These are phyloP conservation scores for Eucalyptus caleyi DNA, from an alignment of 345 rosid genomes.

Conservation along the genomic window DNA sequence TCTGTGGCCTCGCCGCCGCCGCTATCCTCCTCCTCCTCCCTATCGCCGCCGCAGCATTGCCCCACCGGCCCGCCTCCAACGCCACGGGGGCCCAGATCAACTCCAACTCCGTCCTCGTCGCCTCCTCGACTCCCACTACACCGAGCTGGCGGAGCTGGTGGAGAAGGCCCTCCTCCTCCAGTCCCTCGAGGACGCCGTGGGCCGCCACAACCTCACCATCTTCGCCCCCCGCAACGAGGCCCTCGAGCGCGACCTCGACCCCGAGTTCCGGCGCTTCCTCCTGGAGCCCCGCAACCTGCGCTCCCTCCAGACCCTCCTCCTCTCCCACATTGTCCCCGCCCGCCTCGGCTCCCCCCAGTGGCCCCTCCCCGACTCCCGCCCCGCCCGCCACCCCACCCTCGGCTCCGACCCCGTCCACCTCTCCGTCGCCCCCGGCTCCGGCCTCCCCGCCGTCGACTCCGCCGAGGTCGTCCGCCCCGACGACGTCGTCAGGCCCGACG, in stretches of 20 bases:
- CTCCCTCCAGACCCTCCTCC: slow-evolving; percentile 61
- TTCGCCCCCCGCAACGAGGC: slow-evolving; percentile 91
- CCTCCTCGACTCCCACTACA: slow-evolving; percentile 95
- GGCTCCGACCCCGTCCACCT: slow-evolving; percentile 34
- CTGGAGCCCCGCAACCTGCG: slow-evolving; percentile 84
- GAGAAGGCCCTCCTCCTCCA: slow-evolving; percentile 92
- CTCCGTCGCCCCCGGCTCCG: slow-evolving; percentile 15
- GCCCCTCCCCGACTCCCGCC: slow-evolving; percentile 17
- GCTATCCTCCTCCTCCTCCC: background rate
- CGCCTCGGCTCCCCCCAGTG: slow-evolving; percentile 42
- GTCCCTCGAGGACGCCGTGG: slow-evolving; percentile 80
- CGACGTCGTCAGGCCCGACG: slow-evolving; percentile 53
- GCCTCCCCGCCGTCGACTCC: slow-evolving; percentile 18
- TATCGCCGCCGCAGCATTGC: slow-evolving; percentile 24
- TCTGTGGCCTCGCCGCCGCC: slow-evolving; percentile 28
- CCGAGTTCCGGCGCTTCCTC: slow-evolving; percentile 81
- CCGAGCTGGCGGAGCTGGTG: slow-evolving; percentile 76
- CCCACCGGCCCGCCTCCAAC: background rate
- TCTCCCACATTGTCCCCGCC: slow-evolving; percentile 68
- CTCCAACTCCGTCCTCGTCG: slow-evolving; percentile 92
- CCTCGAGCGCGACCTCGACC: slow-evolving; percentile 72
- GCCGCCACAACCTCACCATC: slow-evolving; percentile 74
- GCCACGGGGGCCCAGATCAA: slow-evolving; percentile 32
- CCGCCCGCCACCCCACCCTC: slow-evolving; percentile 31
- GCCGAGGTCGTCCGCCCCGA: slow-evolving; percentile 32